Conservation (phyloP, 306 rosid genomes). For the Citrullus mucosospermus region DNA sequence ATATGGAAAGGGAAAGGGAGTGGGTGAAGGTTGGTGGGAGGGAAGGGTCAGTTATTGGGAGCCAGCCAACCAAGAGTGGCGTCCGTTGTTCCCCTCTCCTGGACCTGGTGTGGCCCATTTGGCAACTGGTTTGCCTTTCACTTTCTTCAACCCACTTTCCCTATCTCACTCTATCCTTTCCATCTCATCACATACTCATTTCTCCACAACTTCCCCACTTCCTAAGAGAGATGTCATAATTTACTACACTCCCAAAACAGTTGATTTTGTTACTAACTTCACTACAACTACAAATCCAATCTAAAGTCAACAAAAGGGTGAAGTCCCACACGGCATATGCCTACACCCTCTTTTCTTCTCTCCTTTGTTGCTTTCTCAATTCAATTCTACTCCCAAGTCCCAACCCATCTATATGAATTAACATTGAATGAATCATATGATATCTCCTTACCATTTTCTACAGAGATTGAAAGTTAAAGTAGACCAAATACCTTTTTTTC, state of each 20-base stretch:
- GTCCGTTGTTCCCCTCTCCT: neutral
- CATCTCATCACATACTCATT: neutral
- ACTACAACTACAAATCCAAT: no score
- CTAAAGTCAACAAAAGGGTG: neutral
- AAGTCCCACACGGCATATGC: neutral
- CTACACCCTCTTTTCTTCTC: neutral
- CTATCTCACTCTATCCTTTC: neutral
- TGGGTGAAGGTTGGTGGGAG: neutral
- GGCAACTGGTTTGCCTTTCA: neutral
- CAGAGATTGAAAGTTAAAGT: neutral
- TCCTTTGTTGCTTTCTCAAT: no score
- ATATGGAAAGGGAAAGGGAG: neutral
- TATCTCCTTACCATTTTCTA: neutral
- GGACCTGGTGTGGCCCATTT: neutral
- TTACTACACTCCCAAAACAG: neutral
- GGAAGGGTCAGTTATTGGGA: neutral
- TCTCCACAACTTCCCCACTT: neutral
- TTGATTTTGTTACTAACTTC: neutral
- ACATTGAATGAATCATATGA: neutral
- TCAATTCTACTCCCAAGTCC: no score
- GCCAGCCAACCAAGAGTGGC: neutral
- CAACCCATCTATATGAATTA: no score
- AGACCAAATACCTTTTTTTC: neutral
- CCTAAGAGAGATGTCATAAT: neutral
- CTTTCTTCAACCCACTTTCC: neutral